Evolutionary conservation across 768 basidiomycete species (phyloP).

Genomic region (Collybiopsis luxurians): DNA sequence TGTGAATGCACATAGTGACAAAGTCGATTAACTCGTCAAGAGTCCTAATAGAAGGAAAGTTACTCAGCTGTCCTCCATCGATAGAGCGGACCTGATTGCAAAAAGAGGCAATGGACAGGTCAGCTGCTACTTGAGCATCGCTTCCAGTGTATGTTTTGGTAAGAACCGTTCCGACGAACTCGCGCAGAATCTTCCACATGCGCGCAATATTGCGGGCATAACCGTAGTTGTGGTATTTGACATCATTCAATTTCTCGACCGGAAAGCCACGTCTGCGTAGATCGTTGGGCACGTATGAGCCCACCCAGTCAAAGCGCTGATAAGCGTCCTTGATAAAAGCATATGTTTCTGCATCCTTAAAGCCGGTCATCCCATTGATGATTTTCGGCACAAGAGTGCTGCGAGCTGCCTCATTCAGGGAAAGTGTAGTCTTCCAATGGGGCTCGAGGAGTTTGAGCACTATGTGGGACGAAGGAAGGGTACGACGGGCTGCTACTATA

Average conservation of each 20-base stretch:
- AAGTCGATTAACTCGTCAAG: conserved; percentile 25
- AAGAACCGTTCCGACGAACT: conserved; percentile 21
- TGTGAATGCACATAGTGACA: conserved; percentile 30
- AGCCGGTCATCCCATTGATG: conserved; percentile 18
- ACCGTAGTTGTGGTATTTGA: conserved; percentile 27
- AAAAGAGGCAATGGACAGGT: conserved; percentile 17
- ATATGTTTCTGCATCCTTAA: conserved; percentile 15
- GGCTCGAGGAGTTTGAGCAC: conserved; percentile 24
- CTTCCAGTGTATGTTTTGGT: conserved; percentile 14
- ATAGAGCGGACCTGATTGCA: conserved; percentile 22
- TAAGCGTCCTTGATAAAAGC: conserved; percentile 20
- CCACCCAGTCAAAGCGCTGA: conserved; percentile 22
- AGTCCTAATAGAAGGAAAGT: conserved; percentile 24
- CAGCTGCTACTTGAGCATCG: conserved; percentile 19
- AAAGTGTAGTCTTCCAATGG: conserved; percentile 28
- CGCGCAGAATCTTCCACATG: conserved; percentile 25
- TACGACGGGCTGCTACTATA: conserved; percentile 28
- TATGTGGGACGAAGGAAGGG: conserved; percentile 19
- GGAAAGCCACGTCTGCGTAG: conserved; percentile 26
- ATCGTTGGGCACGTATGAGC: conserved; percentile 24
- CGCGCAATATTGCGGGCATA: conserved; percentile 23
- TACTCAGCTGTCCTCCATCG: conserved; percentile 18
- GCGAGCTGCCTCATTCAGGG: conserved; percentile 26
- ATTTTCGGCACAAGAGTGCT: conserved; percentile 23
- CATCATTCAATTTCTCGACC: conserved; percentile 19